phyloP scores from a whole-genome alignment of 2,329 filamentous ascomycete species.

The Colletotrichum neosansevieriae region DNA sequence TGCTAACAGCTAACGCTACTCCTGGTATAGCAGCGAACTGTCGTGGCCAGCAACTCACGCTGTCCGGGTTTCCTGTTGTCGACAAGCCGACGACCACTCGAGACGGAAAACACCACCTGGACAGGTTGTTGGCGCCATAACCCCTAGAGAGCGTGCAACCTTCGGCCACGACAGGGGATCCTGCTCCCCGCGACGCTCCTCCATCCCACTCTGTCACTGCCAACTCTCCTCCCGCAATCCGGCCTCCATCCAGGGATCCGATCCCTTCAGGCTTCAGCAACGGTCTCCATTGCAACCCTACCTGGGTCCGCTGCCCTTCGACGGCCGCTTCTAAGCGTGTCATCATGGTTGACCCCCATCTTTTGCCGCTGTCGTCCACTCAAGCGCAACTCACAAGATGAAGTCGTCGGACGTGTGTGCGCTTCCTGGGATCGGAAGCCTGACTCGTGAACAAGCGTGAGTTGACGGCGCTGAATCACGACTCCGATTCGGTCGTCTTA shows the following conservation, averaged over 20 bases:
- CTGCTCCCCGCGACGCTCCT: slow-evolving; percentile 5
- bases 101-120: slow-evolving; percentile 4
- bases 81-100: slow-evolving; percentile 21
- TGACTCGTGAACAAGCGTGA: slow-evolving; percentile 32
- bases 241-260: slow-evolving; percentile 26
- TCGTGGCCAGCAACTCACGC: slow-evolving; percentile 23
- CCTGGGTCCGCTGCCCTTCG: slow-evolving; percentile 8
- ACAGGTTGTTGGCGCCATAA: slow-evolving; percentile 23
- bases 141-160: slow-evolving; percentile 22
- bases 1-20: slow-evolving; percentile 16
- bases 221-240: slow-evolving; percentile 26
- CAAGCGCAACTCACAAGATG: not conserved
- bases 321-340: slow-evolving; percentile 14
- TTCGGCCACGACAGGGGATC: slow-evolving; percentile 21
- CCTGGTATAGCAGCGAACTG: slow-evolving; percentile 9
- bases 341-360: slow-evolving; percentile 14
- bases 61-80: slow-evolving; percentile 32
- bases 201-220: slow-evolving; percentile 19
- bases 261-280: slow-evolving; percentile 39
- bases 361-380: not conserved
- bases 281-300: slow-evolving; percentile 19
- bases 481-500: slow-evolving; percentile 34
- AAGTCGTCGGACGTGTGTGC: not conserved
- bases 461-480: slow-evolving; percentile 6
- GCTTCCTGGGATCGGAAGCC: slow-evolving; percentile 5